These are phyloP conservation scores for Wickerhamomyces xylosicus DNA, from an alignment of 805 yeast genomes.

Conservation along the genomic window DNA sequence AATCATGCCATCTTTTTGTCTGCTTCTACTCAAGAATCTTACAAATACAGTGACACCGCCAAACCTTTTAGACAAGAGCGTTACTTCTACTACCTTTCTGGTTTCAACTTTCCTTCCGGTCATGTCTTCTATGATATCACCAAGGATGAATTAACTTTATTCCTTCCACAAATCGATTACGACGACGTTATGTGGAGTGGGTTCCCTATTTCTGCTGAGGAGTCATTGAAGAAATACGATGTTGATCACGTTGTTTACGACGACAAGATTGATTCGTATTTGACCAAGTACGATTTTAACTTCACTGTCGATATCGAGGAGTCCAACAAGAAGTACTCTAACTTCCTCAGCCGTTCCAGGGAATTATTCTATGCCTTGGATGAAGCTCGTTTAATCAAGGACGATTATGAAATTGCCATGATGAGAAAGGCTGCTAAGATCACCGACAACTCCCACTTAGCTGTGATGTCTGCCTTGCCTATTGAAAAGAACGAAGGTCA, in stretches of 20 bases:
- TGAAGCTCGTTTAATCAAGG: slow-evolving; percentile 80
- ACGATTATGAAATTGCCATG: slow-evolving; percentile 65
- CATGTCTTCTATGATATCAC: slow-evolving; percentile 49
- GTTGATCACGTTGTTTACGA: slow-evolving; percentile 73
- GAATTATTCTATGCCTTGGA: slow-evolving; percentile 68
- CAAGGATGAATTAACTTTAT: slow-evolving; percentile 52
- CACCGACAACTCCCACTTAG: slow-evolving; percentile 80
- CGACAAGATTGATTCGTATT: slow-evolving; percentile 29
- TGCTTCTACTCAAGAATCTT: slow-evolving; percentile 47
- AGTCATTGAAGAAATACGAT: slow-evolving; percentile 58
- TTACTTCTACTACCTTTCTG: slow-evolving; percentile 80
- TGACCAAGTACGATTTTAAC: slow-evolving; percentile 21
- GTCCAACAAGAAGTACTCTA: slow-evolving; percentile 23
- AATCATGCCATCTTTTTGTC: slow-evolving; percentile 42
- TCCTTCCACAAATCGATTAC: slow-evolving; percentile 71
- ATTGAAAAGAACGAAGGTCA: slow-evolving; percentile 84
- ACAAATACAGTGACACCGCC: slow-evolving; percentile 72
- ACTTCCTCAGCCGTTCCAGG: slow-evolving; percentile 27
- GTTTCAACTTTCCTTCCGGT: slow-evolving; percentile 73
- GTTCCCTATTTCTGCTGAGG: slow-evolving; percentile 56
- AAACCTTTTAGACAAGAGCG: slow-evolving; percentile 81
- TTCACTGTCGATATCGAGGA: slow-evolving; percentile 48
- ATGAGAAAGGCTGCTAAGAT: slow-evolving; percentile 76
- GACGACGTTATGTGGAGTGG: slow-evolving; percentile 98
- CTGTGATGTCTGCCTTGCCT: slow-evolving; percentile 89